Conservation (phyloP, 2,329 filamentous ascomycete species). For the Ascochyta lentis region DNA sequence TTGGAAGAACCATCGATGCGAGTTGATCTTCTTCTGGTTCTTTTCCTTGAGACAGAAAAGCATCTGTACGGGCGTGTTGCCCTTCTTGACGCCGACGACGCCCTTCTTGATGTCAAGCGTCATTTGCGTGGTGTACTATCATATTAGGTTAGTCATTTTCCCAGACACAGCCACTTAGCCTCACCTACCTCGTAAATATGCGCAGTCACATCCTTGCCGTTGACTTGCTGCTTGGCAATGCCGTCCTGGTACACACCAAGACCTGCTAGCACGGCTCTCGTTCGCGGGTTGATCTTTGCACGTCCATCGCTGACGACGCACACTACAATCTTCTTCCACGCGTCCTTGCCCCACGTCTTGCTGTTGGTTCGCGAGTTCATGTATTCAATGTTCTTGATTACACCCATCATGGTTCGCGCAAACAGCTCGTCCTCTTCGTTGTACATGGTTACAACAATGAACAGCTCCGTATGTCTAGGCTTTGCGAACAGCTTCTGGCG, state of each 20-base stretch:
- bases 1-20: conserved; percentile 98
- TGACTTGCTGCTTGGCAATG: conserved; percentile 98
- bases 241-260: conserved; percentile 98
- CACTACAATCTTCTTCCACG: conserved; percentile 99
- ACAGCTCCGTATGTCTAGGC: conserved; percentile 88
- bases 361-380: conserved; percentile 94
- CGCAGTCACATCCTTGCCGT: conserved; percentile 92
- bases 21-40: conserved; percentile 99
- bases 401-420: conserved; percentile 92
- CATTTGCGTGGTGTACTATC: conserved; percentile 79
- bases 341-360: conserved; percentile 97
- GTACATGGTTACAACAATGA: conserved; percentile 98
- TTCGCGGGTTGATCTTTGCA: conserved; percentile 94
- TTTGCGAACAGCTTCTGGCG: conserved; percentile 93
- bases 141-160: conserved; percentile 21
- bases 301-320: conserved; percentile 97
- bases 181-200: conserved; percentile 78
- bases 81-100: conserved; percentile 83
- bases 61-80: conserved; percentile 88
- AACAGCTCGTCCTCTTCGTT: conserved; percentile 98
- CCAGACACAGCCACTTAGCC: conserved; percentile 1
- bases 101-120: conserved; percentile 89
- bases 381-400: conserved; percentile 98
- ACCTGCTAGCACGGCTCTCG: conserved; percentile 85
- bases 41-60: conserved; percentile 99